Evolutionary conservation across 1,284 basidiomycete species (phyloP), one percentile per base, ranked within the genome.

Genomic region (Mycosarcoma mackinlayi): DNA sequence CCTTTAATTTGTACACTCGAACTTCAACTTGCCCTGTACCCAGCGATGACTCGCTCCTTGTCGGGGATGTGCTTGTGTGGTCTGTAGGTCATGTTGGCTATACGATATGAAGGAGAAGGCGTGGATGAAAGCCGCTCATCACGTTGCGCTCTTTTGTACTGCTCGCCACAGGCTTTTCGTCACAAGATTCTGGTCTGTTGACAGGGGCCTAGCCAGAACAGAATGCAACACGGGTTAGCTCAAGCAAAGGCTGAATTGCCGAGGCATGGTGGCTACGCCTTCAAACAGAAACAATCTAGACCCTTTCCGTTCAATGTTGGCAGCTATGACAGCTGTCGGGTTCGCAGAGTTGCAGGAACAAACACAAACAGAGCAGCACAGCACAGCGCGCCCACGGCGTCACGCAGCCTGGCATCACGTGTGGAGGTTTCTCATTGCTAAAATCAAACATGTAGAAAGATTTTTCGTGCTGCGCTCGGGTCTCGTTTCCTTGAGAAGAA

Each of bases 11-110:
- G n/a, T 47, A 6, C 18, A 25, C 10, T 23, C 28, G 34, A n/a
- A 23, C 4, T 31, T 9, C 4, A 23, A 44, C 68, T 52, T 24
- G 69, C 72, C 45, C 53, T 64, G 53, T 64, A 75, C 39, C 73
- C 73, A 8, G 69, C 69, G 14, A 75, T 44, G n/a, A 57, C 57
- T 21, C 62, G 55, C 34, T 70, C 57, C 37, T 73, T 75, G 44
- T 67, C 64, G 6, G 64, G 53, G 18, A 66, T 70, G n/a, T 52
- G 59, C 24, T 49, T 53, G 60, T 75, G 64, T 28, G 64, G 64
- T 21, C 46, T 31, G 49, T 67, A 67, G n/a, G 64, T 60, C 64
- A 67, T 67, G 24, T 1, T 45, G 28, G 24, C 35, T 38, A 33
- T 24, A 28, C 37, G 54, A 23, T 10, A 16, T 34, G 24, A 25